Percentiles rank a stretch among this genome's conserved stretches.
Conservation (phyloP, 192 early-diverging fungal genomes). For the Lobosporangium transversale region DNA sequence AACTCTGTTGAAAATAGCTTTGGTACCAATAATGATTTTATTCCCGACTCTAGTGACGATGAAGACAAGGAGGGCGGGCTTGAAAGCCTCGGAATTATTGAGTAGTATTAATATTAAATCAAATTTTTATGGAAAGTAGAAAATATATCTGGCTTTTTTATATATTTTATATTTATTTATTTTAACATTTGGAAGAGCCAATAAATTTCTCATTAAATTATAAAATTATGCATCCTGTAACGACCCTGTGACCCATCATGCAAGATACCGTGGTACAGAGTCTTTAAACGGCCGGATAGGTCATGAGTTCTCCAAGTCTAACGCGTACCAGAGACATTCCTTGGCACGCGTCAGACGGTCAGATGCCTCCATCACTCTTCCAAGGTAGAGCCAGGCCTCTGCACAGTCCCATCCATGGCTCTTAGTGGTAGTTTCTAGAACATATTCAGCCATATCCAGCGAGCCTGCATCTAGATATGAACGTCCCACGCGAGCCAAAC, state of each 20-base stretch:
- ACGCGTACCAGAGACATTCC: conserved; percentile 68
- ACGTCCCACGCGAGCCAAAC: conserved; percentile 57
- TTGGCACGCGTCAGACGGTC: conserved; percentile 58
- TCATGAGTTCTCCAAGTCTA: conserved; percentile 63
- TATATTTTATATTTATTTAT: too few relatives aligned
- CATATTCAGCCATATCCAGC: conserved; percentile 62
- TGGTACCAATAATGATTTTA: conserved; percentile 2
- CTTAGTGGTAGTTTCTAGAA: conserved; percentile 60
- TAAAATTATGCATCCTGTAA: too few relatives aligned
- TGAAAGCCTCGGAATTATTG: too few relatives aligned
- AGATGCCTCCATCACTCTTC: conserved; percentile 59
- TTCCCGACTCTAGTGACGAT: conserved; percentile 4
- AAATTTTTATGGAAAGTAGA: too few relatives aligned
- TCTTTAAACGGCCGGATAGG: conserved; percentile 60
- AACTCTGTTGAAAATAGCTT: conserved; percentile 1
- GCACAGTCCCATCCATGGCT: conserved; percentile 69
- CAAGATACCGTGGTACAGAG: conserved; percentile 47
- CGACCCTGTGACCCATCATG: too few relatives aligned
- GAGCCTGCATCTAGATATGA: conserved; percentile 55
- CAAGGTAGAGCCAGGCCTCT: conserved; percentile 69
- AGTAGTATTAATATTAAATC: too few relatives aligned
- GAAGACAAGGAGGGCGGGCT: too few relatives aligned
- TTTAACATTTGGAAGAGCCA: too few relatives aligned
- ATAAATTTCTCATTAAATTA: too few relatives aligned
- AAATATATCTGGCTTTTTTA: too few relatives aligned